These are phyloP conservation scores for Phlyctochytrium arcticum DNA, from an alignment of 192 early-diverging fungal genomes.

Conservation along the genomic window DNA sequence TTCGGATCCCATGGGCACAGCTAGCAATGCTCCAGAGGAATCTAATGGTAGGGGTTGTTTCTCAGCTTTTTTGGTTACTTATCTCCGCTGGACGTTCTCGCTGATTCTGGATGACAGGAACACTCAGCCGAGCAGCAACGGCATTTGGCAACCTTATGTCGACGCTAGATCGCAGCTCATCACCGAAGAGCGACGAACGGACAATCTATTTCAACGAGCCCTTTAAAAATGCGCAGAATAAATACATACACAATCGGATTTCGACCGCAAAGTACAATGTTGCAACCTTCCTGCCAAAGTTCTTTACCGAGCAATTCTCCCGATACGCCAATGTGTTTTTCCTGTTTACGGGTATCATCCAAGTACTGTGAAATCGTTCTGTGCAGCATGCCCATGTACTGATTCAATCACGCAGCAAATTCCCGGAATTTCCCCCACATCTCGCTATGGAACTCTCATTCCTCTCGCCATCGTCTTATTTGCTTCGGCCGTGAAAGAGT, in stretches of 20 bases:
- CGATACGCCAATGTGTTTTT: conserved; percentile 98
- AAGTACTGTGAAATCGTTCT: conserved; percentile 11
- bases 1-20: conserved; percentile 13
- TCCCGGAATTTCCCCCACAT: conserved; percentile 85
- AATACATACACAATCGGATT: conserved; percentile 85
- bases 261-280: conserved; percentile 93
- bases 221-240: conserved; percentile 67
- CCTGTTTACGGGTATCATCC: conserved; percentile 87
- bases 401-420: conserved; percentile 68
- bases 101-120: not conserved
- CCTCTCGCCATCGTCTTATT: conserved; percentile 78
- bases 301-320: conserved; percentile 89
- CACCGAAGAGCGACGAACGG: conserved; percentile 37
- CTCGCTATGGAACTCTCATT: conserved; percentile 81
- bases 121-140: conserved; percentile 5
- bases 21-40: not conserved
- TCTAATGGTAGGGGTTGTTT: not conserved
- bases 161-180: not conserved
- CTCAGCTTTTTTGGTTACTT: not conserved
- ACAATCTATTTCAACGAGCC: conserved; percentile 86
- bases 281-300: conserved; percentile 87
- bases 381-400: not conserved
- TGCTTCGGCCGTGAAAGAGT: conserved; percentile 89
- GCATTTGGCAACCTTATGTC: conserved; percentile 3
- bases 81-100: not conserved